phyloP scores from a whole-genome alignment of 495 filamentous ascomycete genomes.

The Hyaloscypha finlandica region DNA sequence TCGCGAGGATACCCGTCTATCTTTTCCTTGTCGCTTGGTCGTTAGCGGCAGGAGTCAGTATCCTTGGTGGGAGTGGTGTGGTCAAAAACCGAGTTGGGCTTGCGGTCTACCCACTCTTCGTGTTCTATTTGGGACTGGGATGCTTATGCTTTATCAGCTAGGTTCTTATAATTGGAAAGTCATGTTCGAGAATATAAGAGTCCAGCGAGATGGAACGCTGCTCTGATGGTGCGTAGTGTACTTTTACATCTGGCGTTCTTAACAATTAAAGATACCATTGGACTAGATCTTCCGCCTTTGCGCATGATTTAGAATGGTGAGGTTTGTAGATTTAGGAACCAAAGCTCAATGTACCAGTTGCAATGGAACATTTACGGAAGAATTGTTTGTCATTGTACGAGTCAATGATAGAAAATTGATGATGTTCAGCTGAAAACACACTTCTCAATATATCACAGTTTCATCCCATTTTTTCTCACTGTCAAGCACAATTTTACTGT shows the following conservation, averaged over 20 bases:
- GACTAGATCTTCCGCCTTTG: background rate
- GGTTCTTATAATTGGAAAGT: background rate
- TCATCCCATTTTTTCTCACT: background rate
- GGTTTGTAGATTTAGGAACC: no score
- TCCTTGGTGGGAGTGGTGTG: slow-evolving; percentile 91
- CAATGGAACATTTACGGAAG: no score
- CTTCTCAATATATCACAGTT: background rate
- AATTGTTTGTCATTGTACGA: no score
- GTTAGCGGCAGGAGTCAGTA: slow-evolving; percentile 91
- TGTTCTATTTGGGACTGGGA: slow-evolving; percentile 93
- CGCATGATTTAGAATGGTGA: background rate
- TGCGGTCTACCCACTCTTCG: slow-evolving; percentile 90
- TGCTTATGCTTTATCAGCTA: slow-evolving; percentile 96
- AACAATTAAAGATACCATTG: background rate
- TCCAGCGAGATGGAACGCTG: background rate
- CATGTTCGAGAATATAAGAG: background rate
- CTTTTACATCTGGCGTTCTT: background rate
- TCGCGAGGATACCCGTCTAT: slow-evolving; percentile 87
- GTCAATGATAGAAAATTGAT: no score
- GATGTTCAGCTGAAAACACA: no score
- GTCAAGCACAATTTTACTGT: no score
- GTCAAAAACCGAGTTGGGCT: slow-evolving; percentile 92
- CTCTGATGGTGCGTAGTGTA: background rate
- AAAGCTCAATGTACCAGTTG: no score
- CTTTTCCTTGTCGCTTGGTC: slow-evolving; percentile 87